A percentile compares a stretch with the other conserved stretches of the same genome.
phyloP scores from a whole-genome alignment of 1,284 basidiomycete species.

The Boletellus sp. region DNA sequence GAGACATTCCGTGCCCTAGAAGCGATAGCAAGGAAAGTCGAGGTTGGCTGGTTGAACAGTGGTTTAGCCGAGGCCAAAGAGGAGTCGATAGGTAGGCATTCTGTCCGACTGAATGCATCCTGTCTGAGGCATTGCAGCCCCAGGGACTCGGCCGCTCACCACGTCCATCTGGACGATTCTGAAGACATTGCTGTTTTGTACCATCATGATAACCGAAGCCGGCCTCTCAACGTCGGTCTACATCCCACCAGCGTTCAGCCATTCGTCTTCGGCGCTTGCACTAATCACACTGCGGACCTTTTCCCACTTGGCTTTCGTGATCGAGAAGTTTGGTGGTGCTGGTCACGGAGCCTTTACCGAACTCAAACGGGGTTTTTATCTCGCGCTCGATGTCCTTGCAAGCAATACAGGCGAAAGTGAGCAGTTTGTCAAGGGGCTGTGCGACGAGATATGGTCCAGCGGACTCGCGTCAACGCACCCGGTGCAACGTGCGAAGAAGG shows the following conservation, averaged over 20 bases:
- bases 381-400: constrained; percentile 66
- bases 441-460: constrained; percentile 29
- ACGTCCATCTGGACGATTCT: constrained; percentile 57
- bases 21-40: constrained; percentile 40
- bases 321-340: constrained; percentile 70
- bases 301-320: constrained; percentile 64
- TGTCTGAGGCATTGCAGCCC: constrained; percentile 27
- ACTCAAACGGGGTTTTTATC: constrained; percentile 67
- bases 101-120: neutral
- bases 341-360: constrained; percentile 54
- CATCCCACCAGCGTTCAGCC: constrained; percentile 32
- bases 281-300: constrained; percentile 50
- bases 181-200: constrained; percentile 68
- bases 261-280: constrained; percentile 46
- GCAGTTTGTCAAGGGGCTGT: constrained; percentile 41
- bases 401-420: constrained; percentile 41
- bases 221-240: constrained; percentile 55
- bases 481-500: constrained; percentile 48
- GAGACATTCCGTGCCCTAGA: constrained; percentile 41
- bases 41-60: constrained; percentile 51
- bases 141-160: constrained; percentile 42
- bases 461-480: constrained; percentile 11
- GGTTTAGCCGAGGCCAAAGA: constrained; percentile 37
- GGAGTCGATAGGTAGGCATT: constrained; percentile 38
- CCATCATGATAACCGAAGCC: constrained; percentile 63